Conservation (phyloP, 2,329 filamentous ascomycete species). For the Fusarium illudens region DNA sequence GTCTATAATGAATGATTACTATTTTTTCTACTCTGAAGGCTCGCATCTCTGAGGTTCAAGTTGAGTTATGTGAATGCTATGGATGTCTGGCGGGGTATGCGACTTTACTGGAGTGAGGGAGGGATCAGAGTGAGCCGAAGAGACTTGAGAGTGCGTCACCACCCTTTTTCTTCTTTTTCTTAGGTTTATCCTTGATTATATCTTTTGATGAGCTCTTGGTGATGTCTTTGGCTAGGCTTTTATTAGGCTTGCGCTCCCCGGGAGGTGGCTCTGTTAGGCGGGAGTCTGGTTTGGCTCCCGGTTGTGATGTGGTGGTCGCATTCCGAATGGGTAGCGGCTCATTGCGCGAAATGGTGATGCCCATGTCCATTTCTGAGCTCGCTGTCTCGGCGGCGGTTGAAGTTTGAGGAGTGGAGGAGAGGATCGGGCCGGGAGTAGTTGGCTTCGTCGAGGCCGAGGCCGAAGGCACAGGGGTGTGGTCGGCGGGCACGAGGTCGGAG, state of each 20-base stretch:
- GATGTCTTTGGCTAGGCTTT: constrained; percentile 9
- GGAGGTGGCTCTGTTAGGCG: not conserved
- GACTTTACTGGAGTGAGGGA: not conserved
- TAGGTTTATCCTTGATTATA: constrained; percentile 51
- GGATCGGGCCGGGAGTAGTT: not conserved
- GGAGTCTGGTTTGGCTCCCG: constrained; percentile 1
- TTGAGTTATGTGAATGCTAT: not conserved
- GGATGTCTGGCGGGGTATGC: not conserved
- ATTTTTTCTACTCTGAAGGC: constrained; percentile 25
- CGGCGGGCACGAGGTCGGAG: constrained; percentile 44
- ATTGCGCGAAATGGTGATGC: constrained; percentile 44
- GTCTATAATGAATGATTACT: constrained; percentile 42
- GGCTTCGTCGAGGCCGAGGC: not conserved
- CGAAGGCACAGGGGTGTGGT: constrained; percentile 1
- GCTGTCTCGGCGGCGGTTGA: not conserved
- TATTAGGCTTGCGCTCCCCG: constrained; percentile 19
- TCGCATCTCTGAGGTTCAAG: not conserved
- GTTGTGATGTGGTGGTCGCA: not conserved
- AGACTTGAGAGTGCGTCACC: constrained; percentile 77
- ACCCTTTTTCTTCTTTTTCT: constrained; percentile 65
- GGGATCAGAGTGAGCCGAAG: constrained; percentile 64
- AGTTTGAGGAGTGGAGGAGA: not conserved
- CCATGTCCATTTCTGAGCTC: constrained; percentile 35
- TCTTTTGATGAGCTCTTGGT: constrained; percentile 47
- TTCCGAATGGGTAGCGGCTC: constrained; percentile 18